Evolutionary conservation across 148 eudicot species (phyloP).

Genomic region (Chenopodium album): DNA sequence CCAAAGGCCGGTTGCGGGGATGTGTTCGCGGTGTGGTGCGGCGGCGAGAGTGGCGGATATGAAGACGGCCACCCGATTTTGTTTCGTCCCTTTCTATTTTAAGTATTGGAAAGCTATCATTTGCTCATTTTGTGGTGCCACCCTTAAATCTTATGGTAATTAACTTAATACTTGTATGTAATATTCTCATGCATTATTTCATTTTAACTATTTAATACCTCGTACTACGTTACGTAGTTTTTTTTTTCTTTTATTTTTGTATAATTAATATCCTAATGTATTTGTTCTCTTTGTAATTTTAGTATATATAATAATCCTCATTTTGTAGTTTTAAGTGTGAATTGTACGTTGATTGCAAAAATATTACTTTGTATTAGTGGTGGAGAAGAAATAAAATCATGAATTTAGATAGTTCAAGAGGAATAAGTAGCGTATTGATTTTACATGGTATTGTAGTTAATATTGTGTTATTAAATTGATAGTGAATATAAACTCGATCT

Average conservation of each 20-base stretch:
- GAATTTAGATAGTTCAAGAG: not conserved
- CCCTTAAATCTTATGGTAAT: constrained; percentile 49
- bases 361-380: no score
- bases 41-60: constrained; percentile 72
- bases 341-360: no score
- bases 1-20: constrained; percentile 54
- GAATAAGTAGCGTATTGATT: no score
- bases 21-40: constrained; percentile 59
- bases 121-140: constrained; percentile 63
- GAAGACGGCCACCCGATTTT: constrained; percentile 50
- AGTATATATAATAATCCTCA: not conserved
- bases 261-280: no score
- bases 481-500: no score
- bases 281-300: not conserved
- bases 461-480: no score
- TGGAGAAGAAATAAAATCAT: not conserved
- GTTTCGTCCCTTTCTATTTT: constrained; percentile 56
- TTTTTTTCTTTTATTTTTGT: not conserved
- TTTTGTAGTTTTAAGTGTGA: not conserved
- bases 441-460: no score
- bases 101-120: constrained; percentile 64
- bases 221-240: not conserved
- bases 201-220: no score
- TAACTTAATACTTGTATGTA: not conserved
- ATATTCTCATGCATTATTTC: not conserved